Conservation (phyloP, 257 asterid genomes). For the Solanum acaule region DNA sequence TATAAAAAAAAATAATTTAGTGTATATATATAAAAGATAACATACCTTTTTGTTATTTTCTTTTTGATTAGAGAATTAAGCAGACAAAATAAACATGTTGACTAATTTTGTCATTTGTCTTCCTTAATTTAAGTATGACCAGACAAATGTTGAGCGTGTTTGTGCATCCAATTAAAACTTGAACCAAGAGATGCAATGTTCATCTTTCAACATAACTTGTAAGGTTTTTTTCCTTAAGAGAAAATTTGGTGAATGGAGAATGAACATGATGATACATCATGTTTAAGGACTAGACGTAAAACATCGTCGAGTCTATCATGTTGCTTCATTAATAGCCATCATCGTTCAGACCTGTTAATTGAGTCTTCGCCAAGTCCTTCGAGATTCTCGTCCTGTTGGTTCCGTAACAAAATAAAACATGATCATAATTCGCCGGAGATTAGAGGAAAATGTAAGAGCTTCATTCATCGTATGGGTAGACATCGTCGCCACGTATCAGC, state of each 20-base stretch:
- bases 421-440: neutral
- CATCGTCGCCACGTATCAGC: constrained; percentile 21
- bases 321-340: constrained; percentile 11
- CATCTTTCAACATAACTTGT: neutral
- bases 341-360: neutral
- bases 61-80: neutral
- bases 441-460: constrained; percentile 9
- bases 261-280: constrained; percentile 5
- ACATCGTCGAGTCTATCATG: constrained; percentile 6
- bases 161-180: neutral
- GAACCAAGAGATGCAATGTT: neutral
- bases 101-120: neutral
- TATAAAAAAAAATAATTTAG: no score
- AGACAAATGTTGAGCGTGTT: neutral
- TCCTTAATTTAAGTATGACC: neutral
- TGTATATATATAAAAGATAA: no score
- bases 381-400: constrained; percentile 7
- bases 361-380: constrained; percentile 11
- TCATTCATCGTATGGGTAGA: constrained; percentile 4
- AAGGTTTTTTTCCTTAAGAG: neutral
- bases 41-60: neutral
- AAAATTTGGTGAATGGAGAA: constrained; percentile 8
- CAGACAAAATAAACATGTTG: neutral
- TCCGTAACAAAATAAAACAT: neutral
- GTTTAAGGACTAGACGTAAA: constrained; percentile 9